Percentiles rank a stretch among this genome's conserved stretches.
Evolutionary conservation across 1,284 basidiomycete species (phyloP).

Genomic region (Ustilago sp.): DNA sequence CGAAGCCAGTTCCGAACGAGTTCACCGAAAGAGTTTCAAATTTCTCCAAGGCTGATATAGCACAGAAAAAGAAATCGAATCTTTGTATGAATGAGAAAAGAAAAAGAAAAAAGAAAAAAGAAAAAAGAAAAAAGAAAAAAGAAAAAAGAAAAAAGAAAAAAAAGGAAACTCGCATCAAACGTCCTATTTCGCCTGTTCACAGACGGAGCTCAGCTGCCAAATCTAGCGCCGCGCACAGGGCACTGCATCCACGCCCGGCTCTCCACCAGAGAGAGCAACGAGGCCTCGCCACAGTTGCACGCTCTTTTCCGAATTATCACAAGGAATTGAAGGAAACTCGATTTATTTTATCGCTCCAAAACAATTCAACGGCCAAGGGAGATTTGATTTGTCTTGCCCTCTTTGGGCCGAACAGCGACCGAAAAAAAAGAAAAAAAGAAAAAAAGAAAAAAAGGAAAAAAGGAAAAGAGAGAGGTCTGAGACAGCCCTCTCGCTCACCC

Average conservation of each 20-base stretch:
- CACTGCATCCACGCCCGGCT: background rate
- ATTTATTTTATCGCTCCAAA: background rate
- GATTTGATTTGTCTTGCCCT: background rate
- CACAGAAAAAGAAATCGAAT: no score
- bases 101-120: background rate
- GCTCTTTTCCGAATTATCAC: slow-evolving; percentile 2
- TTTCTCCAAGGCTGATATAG: background rate
- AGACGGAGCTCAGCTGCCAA: slow-evolving; percentile 18
- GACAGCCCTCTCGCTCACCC: slow-evolving; percentile 1
- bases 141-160: background rate
- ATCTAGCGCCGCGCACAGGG: slow-evolving; percentile 14
- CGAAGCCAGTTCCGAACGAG: background rate
- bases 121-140: background rate
- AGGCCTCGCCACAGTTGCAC: background rate
- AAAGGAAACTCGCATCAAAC: background rate
- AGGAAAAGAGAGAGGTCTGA: slow-evolving; percentile 3
- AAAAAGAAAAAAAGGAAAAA: background rate
- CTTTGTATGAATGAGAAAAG: background rate
- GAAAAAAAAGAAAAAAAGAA: background rate
- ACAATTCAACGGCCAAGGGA: background rate
- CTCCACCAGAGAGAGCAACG: background rate
- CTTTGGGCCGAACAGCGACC: background rate
- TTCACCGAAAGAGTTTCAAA: slow-evolving; percentile 9
- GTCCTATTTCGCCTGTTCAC: slow-evolving; percentile 9
- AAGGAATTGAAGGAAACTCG: background rate